Conservation (phyloP, 768 basidiomycete genomes). For the Sporobolomyces roseus region DNA sequence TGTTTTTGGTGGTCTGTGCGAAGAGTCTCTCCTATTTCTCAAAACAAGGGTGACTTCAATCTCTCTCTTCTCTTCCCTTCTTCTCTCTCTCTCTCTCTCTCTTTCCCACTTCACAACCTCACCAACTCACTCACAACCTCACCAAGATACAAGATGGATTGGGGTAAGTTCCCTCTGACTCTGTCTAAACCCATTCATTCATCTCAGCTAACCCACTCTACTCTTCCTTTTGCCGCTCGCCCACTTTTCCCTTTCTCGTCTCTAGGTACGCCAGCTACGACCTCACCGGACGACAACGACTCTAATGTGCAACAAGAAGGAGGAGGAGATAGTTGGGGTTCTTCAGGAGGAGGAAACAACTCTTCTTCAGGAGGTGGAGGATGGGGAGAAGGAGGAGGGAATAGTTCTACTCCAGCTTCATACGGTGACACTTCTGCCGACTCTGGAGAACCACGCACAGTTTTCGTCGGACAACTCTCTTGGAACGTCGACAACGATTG, state of each 20-base stretch:
- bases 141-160: neutral
- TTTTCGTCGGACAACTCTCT: slow-evolving; percentile 88
- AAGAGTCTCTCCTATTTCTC: too few species aligned
- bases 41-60: neutral
- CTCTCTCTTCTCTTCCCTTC: neutral
- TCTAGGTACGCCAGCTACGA: too few species aligned
- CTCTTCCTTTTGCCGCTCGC: neutral
- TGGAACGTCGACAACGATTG: slow-evolving; percentile 98
- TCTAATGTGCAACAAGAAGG: neutral
- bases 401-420: too few species aligned
- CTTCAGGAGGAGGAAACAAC: too few species aligned
- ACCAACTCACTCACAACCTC: neutral
- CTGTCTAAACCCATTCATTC: too few species aligned
- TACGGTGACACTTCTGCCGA: slow-evolving; percentile 42
- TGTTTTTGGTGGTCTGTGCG: too few species aligned
- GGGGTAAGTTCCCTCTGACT: neutral
- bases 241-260: neutral
- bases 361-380: neutral
- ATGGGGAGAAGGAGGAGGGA: neutral
- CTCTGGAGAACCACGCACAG: slow-evolving; percentile 55
- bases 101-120: neutral
- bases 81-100: neutral
- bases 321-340: neutral
- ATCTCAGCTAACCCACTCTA: neutral
- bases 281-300: too few species aligned